Conservation (phyloP, 148 eudicot genomes). For the Limonium bicolor region DNA sequence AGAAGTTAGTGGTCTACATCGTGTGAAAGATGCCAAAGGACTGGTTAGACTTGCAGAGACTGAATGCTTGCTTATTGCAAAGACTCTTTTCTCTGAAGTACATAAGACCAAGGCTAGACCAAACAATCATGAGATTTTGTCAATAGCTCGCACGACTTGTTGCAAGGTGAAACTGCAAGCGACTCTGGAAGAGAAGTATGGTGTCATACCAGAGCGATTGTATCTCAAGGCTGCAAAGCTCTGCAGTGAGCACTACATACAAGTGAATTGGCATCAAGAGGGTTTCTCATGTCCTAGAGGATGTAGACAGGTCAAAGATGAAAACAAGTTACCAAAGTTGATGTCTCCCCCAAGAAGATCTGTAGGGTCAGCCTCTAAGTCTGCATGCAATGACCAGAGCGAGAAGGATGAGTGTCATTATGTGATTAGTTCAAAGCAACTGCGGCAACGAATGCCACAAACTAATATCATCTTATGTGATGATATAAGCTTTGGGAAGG, state of each 20-base stretch:
- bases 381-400: too few relatives aligned
- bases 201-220: slow-evolving; percentile 64
- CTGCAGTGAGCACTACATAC: slow-evolving; percentile 68
- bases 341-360: slow-evolving; percentile 12
- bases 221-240: slow-evolving; percentile 82
- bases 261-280: slow-evolving; percentile 68
- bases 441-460: slow-evolving; percentile 31
- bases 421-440: slow-evolving; percentile 48
- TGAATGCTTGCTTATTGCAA: slow-evolving; percentile 72
- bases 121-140: slow-evolving; percentile 50
- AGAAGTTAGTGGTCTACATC: slow-evolving; percentile 23
- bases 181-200: slow-evolving; percentile 60
- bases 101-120: slow-evolving; percentile 68
- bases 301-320: slow-evolving; percentile 27
- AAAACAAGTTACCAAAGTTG: slow-evolving; percentile 14
- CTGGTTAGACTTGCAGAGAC: slow-evolving; percentile 53
- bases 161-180: slow-evolving; percentile 51
- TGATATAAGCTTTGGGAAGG: slow-evolving; percentile 85
- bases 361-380: too few relatives aligned
- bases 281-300: slow-evolving; percentile 59
- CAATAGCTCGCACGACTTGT: slow-evolving; percentile 56
- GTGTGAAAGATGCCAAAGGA: slow-evolving; percentile 26
- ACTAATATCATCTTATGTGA: slow-evolving; percentile 61
- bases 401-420: slow-evolving; percentile 84
- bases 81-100: slow-evolving; percentile 46